Conservation (phyloP, 192 early-diverging fungal genomes). For the Coemansia brasiliensis region DNA sequence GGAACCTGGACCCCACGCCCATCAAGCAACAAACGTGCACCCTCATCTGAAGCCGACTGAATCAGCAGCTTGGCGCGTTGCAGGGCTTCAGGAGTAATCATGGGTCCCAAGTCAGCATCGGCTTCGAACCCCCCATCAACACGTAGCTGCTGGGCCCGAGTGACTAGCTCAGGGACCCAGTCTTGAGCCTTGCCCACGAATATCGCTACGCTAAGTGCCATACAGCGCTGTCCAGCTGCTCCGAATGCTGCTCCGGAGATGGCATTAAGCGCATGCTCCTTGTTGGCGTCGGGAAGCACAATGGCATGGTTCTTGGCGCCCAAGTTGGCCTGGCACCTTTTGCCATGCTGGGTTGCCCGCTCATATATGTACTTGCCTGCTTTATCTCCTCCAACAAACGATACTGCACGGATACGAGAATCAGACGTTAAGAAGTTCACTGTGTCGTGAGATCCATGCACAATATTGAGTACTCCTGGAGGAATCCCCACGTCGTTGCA, state of each 20-base stretch:
- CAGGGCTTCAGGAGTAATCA: constrained; percentile 81
- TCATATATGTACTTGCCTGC: constrained; percentile 89
- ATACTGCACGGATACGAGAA: constrained; percentile 84
- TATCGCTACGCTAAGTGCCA: constrained; percentile 91
- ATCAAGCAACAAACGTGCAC: constrained; percentile 83
- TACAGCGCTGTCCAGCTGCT: constrained; percentile 97
- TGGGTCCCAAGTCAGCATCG: constrained; percentile 85
- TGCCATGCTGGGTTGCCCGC: constrained; percentile 84
- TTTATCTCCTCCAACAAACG: constrained; percentile 88
- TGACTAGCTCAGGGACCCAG: constrained; percentile 89
- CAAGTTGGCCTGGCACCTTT: constrained; percentile 95
- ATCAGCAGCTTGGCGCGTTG: constrained; percentile 75
- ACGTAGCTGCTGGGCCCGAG: constrained; percentile 79
- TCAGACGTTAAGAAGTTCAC: constrained; percentile 91
- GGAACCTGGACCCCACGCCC: constrained; percentile 75
- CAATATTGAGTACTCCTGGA: constrained; percentile 86
- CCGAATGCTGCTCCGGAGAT: constrained; percentile 94
- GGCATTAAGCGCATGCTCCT: constrained; percentile 90
- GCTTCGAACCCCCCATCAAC: constrained; percentile 83
- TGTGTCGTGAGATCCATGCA: constrained; percentile 83
- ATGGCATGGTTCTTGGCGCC: constrained; percentile 98
- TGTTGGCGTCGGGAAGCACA: constrained; percentile 90
- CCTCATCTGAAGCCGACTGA: constrained; percentile 79
- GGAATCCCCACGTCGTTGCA: constrained; percentile 88
- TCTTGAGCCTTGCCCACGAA: constrained; percentile 84